phyloP scores from a whole-genome alignment of 352 stramenopile genomes.

The Phytophthora hibernalis region DNA sequence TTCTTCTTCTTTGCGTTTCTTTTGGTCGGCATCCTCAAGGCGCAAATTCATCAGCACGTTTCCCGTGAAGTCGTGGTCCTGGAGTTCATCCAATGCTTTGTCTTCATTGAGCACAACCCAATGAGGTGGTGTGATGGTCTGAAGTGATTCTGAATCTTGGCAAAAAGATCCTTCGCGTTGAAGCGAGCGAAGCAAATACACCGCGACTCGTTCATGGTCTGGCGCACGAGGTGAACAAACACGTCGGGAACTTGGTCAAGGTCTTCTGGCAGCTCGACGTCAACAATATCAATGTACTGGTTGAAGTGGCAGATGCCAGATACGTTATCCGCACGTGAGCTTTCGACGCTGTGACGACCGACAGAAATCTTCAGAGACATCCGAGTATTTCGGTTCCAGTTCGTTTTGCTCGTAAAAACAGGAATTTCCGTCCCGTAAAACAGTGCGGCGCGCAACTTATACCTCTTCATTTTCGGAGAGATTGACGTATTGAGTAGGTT shows the following conservation, averaged over 20 bases:
- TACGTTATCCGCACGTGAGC: constrained; percentile 62
- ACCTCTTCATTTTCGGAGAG: constrained; percentile 52
- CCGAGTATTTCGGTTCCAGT: constrained; percentile 71
- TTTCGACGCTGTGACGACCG: constrained; percentile 64
- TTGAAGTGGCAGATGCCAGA: constrained; percentile 83
- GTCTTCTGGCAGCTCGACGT: constrained; percentile 68
- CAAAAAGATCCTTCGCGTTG: constrained; percentile 71
- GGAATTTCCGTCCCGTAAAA: constrained; percentile 88
- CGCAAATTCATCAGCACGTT: constrained; percentile 84
- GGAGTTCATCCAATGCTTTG: constrained; percentile 76
- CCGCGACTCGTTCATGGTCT: constrained; percentile 61
- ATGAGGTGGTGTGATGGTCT: constrained; percentile 51
- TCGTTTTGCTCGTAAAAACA: constrained; percentile 70
- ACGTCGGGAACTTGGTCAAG: constrained; percentile 82
- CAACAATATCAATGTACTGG: constrained; percentile 70
- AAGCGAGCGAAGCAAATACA: constrained; percentile 88
- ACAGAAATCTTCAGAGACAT: constrained; percentile 83
- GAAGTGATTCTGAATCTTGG: constrained; percentile 39
- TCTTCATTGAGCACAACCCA: constrained; percentile 86
- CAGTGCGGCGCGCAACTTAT: constrained; percentile 66
- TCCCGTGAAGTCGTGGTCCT: constrained; percentile 86
- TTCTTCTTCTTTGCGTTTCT: constrained; percentile 37
- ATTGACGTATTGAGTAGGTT: constrained; percentile 59
- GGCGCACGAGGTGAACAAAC: constrained; percentile 75
- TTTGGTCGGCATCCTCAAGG: constrained; percentile 49